These are phyloP conservation scores for Cyberlindnera amylophila DNA, from an alignment of 805 yeast genomes.

Conservation along the genomic window DNA sequence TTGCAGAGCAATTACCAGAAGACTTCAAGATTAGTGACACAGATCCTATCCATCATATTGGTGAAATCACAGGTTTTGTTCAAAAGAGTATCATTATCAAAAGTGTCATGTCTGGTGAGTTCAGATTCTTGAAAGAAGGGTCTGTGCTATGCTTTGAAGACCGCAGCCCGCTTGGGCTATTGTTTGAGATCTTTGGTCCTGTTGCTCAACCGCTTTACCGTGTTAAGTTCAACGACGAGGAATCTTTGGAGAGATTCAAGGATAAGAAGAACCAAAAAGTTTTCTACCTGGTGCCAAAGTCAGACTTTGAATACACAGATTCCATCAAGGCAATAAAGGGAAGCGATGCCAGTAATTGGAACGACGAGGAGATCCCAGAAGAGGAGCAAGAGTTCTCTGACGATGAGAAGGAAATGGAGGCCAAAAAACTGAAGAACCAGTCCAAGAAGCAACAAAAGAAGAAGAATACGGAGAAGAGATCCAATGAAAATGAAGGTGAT, in stretches of 20 bases:
- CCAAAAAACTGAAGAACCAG: conserved; percentile 61
- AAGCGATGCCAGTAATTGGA: conserved; percentile 90
- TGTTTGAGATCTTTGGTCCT: conserved; percentile 88
- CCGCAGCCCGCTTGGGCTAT: conserved; percentile 64
- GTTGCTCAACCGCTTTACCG: conserved; percentile 78
- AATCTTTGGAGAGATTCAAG: conserved; percentile 44
- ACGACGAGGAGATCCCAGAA: conserved; percentile 90
- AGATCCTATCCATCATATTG: conserved; percentile 69
- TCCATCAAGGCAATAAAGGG: conserved; percentile 70
- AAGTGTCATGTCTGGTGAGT: conserved; percentile 78
- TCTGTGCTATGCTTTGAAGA: conserved; percentile 78
- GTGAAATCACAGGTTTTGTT: conserved; percentile 63
- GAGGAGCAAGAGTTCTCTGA: conserved; percentile 95
- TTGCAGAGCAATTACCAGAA: conserved; percentile 62
- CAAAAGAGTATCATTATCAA: conserved; percentile 69
- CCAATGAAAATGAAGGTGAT: conserved; percentile 7
- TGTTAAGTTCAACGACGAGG: conserved; percentile 56
- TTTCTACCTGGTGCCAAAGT: conserved; percentile 74
- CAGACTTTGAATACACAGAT: conserved; percentile 76
- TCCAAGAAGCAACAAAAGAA: conserved; percentile 30
- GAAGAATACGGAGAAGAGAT: conserved; percentile 19
- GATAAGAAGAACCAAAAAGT: conserved; percentile 53
- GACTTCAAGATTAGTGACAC: conserved; percentile 54
- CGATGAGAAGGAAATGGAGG: conserved; percentile 81
- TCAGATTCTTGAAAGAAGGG: conserved; percentile 73